Conservation (phyloP, 768 basidiomycete species). For the Pisolithus orientalis region DNA sequence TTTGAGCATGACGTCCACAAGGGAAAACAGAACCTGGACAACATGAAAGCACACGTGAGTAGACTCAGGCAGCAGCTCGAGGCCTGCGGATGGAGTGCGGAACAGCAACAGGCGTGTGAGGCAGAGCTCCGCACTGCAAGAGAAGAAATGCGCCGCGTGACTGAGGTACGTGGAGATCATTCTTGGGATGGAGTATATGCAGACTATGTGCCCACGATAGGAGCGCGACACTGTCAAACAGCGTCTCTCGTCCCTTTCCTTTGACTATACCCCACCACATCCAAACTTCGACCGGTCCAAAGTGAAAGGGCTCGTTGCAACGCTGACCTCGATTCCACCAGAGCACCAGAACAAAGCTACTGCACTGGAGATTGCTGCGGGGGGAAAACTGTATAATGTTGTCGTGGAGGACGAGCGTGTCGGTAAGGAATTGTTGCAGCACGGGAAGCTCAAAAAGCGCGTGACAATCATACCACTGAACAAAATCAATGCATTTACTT, state of each 20-base stretch:
- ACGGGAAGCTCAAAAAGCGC: slow-evolving; percentile 73
- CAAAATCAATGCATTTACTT: slow-evolving; percentile 69
- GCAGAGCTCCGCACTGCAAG: slow-evolving; percentile 45
- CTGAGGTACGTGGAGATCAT: slow-evolving; percentile 47
- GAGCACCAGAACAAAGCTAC: slow-evolving; percentile 75
- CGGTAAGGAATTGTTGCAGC: slow-evolving; percentile 77
- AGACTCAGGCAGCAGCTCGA: slow-evolving; percentile 45
- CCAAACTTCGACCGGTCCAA: slow-evolving; percentile 76
- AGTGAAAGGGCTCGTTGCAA: slow-evolving; percentile 89
- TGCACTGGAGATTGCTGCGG: slow-evolving; percentile 90
- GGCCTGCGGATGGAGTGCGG: slow-evolving; percentile 68
- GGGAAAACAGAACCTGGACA: slow-evolving; percentile 60
- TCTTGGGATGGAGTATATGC: neutral
- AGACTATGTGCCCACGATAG: slow-evolving; percentile 31
- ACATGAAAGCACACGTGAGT: slow-evolving; percentile 52
- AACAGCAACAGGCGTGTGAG: slow-evolving; percentile 60
- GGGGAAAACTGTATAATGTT: slow-evolving; percentile 86
- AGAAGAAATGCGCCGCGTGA: slow-evolving; percentile 46
- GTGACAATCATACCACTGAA: slow-evolving; percentile 93
- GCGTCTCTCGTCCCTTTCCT: slow-evolving; percentile 66
- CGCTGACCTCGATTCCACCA: slow-evolving; percentile 70
- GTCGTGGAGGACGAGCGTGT: slow-evolving; percentile 89
- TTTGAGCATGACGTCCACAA: slow-evolving; percentile 82
- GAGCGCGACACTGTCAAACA: slow-evolving; percentile 63
- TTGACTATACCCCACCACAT: slow-evolving; percentile 73